Evolutionary conservation across 208 protist genomes (phyloP), one percentile per base, ranked within the genome.

Genomic region (Wallacemonas sp.): DNA sequence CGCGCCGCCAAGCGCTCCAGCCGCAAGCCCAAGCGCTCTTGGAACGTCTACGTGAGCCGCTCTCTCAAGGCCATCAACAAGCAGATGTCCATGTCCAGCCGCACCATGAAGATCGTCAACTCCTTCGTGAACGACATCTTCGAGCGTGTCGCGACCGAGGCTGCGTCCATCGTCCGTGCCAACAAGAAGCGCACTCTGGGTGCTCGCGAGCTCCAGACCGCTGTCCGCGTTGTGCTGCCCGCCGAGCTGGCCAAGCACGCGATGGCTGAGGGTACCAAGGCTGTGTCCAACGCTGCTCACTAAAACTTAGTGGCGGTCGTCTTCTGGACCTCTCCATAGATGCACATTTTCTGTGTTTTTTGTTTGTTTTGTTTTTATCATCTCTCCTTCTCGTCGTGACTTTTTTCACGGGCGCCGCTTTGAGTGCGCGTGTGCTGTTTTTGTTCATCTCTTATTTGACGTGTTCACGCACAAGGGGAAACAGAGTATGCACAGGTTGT

Each of bases 211-310:
- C 89, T 98, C 62, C 95, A 98, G 85, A 98, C 97, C 58, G 97
- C 97, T 30, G 97, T 99, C 62, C 93, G 97, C 64, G 84, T 99
- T 34, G 84, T 99, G 69, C 93, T 99, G 30, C 96, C 98, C 47
- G 96, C 97, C 62, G 97, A 99, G 88, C 90, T 99, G 11, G 96
- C 98, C 69, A 99, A 99, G 88, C 98, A 99, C 82, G 98, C 98
- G 61, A 98, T 99, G 72, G 97, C 96, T 41, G 97, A 99, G 90
- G 98, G 97, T 74, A 98, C 97, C 62, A 99, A 99, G 85, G 98
- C 98, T 38, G 97, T 99, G 41, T 97, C 92, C 77, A 98, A 96
- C 72, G 67, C 75, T 33, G 74, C 67, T 31, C 79, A 75, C 53
- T 85, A 66, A 62, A 31, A 11, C 24, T 30, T 31, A 26, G 21